Base-by-base conservation (phyloP, 345 rosid genomes). In the Turritis glabra region DNA sequence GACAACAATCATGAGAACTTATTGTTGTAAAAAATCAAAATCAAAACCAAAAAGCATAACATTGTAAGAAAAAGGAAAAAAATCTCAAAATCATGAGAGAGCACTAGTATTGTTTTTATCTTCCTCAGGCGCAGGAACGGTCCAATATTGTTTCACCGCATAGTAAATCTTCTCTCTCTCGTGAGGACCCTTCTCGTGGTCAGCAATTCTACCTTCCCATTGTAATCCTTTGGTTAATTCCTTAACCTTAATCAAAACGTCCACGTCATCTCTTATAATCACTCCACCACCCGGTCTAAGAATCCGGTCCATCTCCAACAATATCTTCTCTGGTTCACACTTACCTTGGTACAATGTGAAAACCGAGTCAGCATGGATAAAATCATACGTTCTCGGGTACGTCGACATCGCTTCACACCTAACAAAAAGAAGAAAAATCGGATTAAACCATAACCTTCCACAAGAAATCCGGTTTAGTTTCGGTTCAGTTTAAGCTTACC, bases 301-400 rank as follows among this genome's bases (percentile, higher is more conserved):
- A 23, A 95, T 78, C 80, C 97, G 86, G 57, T 95, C 97, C 89
- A 95, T 89, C 75, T 95, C 99, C 61, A 95, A 26, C 80, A 95
- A 71, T 21, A 95, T 88, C 18, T 83, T 84, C 37, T 85, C 92
- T 88, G 85, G 82, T 50, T 89, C 88, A 69, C 99, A 92, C 57
- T 96, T 89, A 22, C 79, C 85, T 67, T 80, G 66, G 71, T 90
- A 87, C 47, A 90, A 82, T 46, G 84, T 92, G 81, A 95, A 90
- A 38, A 95, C 66, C 18, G 97, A 89, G 54, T 82, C 88, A 0
- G 90, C 97, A 48, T 95, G 99, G 60, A 95, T 85, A 35, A 92
- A 88, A 64, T 92, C 99, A 47, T 90, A 92, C 57, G 99, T 95
- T 59, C 99, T 84, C 13, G 99, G 99, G 73, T 92, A 95, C 9